These are phyloP conservation scores for Sugiyamaella boreocaroliniensis DNA, from an alignment of 805 yeast species.

Conservation along the genomic window DNA sequence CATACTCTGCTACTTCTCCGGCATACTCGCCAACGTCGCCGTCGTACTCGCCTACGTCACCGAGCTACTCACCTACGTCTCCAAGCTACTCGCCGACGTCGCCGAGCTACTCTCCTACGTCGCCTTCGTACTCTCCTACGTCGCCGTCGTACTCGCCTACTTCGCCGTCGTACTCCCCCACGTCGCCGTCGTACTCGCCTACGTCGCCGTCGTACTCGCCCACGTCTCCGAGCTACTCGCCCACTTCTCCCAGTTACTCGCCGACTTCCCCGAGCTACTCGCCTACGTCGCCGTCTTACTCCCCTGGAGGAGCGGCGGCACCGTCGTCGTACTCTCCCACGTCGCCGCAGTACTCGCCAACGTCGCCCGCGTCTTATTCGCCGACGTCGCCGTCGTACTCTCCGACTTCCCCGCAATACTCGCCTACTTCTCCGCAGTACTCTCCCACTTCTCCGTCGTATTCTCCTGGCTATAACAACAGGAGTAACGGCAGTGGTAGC, in stretches of 20 bases:
- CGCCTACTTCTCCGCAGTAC: constrained; percentile 65
- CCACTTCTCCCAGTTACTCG: constrained; percentile 62
- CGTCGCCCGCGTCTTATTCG: constrained; percentile 12
- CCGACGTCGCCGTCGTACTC: constrained; percentile 63
- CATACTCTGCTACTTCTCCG: constrained; percentile 78
- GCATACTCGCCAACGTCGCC: constrained; percentile 75
- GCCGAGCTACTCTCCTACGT: constrained; percentile 57
- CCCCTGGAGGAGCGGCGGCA: constrained; percentile 31
- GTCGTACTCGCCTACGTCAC: constrained; percentile 55
- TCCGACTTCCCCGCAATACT: constrained; percentile 69
- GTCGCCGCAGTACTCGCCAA: constrained; percentile 26
- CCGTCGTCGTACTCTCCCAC: constrained; percentile 45
- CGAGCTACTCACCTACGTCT: constrained; percentile 60
- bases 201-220: constrained; percentile 71
- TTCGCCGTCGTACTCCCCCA: constrained; percentile 59
- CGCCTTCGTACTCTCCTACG: constrained; percentile 66
- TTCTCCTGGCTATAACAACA: constrained; percentile 39
- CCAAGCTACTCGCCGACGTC: constrained; percentile 71
- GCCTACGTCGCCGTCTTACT: constrained; percentile 58
- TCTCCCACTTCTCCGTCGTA: constrained; percentile 71
- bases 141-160: constrained; percentile 71
- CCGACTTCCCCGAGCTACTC: constrained; percentile 53
- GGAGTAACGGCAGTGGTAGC: not conserved
- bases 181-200: constrained; percentile 59
- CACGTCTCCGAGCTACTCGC: constrained; percentile 56